Base-by-base conservation (phyloP, 345 rosid species). In the Capsella bursapastoris region DNA sequence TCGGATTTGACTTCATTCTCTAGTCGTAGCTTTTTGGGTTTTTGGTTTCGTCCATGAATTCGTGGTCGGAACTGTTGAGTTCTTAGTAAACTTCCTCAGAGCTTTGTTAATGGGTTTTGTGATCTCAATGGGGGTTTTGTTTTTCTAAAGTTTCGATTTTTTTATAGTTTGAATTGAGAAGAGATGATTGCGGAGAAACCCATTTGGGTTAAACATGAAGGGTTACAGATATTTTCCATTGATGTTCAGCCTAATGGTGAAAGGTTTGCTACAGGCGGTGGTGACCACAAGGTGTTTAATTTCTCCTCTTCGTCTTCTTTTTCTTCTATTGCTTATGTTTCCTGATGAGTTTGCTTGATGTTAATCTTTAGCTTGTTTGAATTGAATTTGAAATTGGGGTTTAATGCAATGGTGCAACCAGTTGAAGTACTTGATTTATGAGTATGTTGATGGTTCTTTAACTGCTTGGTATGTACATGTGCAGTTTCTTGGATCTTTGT, bases 231-330 rank as follows among this genome's bases (percentile, higher is more conserved):
- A 68, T 92, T 96, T 86, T 92, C 98, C 77, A 85, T 92, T 82
- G 99, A 96, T 78, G 89, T 96, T 74, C 99, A 92, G 66, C 98
- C 99, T 68, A 91, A 92, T 68, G 92, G 88, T n/a, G 91, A 82
- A 70, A 80, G 99, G 88, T 92, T 95, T 79, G 98, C 98, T 60
- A 92, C 98, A 28, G 98, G 99, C 61, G 99, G 98, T 73, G 98
- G 99, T 64, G 98, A 95, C 83, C 94, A 92, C 82, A 95, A 95
- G 99, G 99, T 95, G 62, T 40, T 37, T 50, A 31, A 8, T 15
- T 64, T 52, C 76, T 7, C 13, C 13, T 31, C 10, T 14, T 13
- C 61, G 53, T 67, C 27, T 48, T 6, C 55, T 27, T 27, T 31
- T 59, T 11, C 60, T 69, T 67, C 16, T 44, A 3, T 64, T 52